Evolutionary conservation across 2,329 filamentous ascomycete genomes (phyloP).

Genomic region (Alternaria triticina): DNA sequence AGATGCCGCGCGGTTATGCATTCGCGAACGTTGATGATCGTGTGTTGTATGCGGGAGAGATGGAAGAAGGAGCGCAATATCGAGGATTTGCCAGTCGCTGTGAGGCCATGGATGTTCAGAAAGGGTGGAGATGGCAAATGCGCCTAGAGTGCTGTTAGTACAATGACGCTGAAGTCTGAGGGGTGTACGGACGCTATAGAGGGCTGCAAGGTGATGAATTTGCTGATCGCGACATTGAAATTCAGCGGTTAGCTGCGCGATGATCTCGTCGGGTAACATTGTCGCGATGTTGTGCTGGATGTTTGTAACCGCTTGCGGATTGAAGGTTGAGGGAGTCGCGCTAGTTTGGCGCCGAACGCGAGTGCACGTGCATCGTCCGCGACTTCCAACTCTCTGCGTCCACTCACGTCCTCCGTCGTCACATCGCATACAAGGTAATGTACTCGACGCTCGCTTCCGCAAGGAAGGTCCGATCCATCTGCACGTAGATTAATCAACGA

Average conservation of each 20-base stretch:
- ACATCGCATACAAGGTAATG: not conserved
- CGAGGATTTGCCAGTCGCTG: constrained; percentile 84
- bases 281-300: constrained; percentile 1
- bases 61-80: constrained; percentile 70
- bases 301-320: not conserved
- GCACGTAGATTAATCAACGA: not conserved
- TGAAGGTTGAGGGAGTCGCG: constrained; percentile 12
- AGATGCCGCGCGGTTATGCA: constrained; percentile 81
- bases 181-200: constrained; percentile 51
- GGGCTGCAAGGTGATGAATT: constrained; percentile 53
- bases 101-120: constrained; percentile 81
- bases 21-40: constrained; percentile 72
- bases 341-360: constrained; percentile 26
- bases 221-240: constrained; percentile 56
- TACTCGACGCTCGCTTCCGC: not conserved
- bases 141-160: constrained; percentile 55
- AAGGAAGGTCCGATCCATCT: not conserved
- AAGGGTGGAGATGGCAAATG: constrained; percentile 73
- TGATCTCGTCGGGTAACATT: constrained; percentile 49
- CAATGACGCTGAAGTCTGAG: not conserved
- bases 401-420: not conserved
- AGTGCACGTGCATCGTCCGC: constrained; percentile 24
- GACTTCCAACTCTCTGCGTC: not conserved
- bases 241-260: constrained; percentile 43
- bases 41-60: constrained; percentile 58